Percentiles rank a stretch among this genome's conserved stretches.
Evolutionary conservation across 768 basidiomycete genomes (phyloP).

Genomic region (Tremella yokohamensis): DNA sequence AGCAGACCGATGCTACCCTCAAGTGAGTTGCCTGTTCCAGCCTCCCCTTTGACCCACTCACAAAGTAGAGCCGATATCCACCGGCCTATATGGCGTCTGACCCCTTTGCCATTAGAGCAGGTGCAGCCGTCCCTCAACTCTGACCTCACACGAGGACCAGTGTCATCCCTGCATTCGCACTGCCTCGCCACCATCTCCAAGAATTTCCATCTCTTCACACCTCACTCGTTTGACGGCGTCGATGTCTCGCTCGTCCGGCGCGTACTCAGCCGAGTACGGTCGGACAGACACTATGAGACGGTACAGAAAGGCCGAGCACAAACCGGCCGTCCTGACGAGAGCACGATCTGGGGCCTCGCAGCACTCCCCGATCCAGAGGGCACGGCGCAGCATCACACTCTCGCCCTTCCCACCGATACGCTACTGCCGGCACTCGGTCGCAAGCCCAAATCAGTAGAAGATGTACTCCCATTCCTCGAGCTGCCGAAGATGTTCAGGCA

Average conservation of each 20-base stretch:
- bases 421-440: conserved; percentile 19
- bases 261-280: conserved; percentile 25
- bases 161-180: conserved; percentile 20
- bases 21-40: neutral
- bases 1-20: neutral
- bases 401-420: conserved; percentile 14
- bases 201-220: conserved; percentile 26
- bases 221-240: conserved; percentile 16
- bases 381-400: conserved; percentile 10
- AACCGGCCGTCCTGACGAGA: conserved; percentile 25
- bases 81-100: conserved; percentile 31
- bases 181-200: conserved; percentile 28
- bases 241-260: conserved; percentile 13
- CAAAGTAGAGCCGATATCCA: neutral
- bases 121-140: conserved; percentile 9
- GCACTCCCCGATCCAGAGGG: conserved; percentile 17
- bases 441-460: conserved; percentile 9
- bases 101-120: conserved; percentile 33
- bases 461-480: conserved; percentile 28
- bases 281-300: conserved; percentile 34
- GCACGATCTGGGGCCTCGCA: conserved; percentile 31
- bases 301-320: neutral
- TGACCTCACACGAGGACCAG: conserved; percentile 8
- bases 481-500: conserved; percentile 27
- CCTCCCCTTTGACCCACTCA: neutral